Base-by-base conservation (phyloP, 2,329 filamentous ascomycete species). In the Davidsoniella virescens region DNA sequence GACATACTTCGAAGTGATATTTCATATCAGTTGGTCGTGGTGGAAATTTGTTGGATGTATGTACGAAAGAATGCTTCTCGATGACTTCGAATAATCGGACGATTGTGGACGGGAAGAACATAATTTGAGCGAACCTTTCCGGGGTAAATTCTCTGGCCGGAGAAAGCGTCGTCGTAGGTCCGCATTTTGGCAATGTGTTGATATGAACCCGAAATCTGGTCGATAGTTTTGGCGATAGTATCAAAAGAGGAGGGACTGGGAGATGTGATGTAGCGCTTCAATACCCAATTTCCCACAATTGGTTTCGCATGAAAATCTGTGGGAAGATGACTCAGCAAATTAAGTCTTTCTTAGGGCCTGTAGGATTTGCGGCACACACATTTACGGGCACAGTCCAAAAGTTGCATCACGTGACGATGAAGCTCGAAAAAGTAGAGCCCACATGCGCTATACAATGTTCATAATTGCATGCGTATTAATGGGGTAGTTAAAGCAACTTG, bases 161-260 rank as follows among this genome's bases (percentile, higher is more conserved):
- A 78, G 70, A 79, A 79, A 59, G 68, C 66, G 67, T 79, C 75
- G 68, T 79, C 75, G 75, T 79, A 79, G 65, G 74, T 77, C 68
- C 75, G 74, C 75, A 79, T 79, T 65, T 68, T 77, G 65, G 18
- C 47, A 18, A 36, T 52, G 42, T 46, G 40, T 52, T 36, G 64
- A 67, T 64, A 66, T 65, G 64, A 60, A 62, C 58, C 61, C 60
- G 59, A 62, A 60, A 64, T 61, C 64, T 67, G 65, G 60, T 63
- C 61, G 61, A 62, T 61, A 58, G 58, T 60, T 63, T 63, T 63
- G 62, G 58, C 60, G 59, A 62, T 64, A 60, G 57, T 60, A 59
- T 62, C 61, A 61, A 60, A 60, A 60, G 60, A 62, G 56, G 55
- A 49, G 50, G 29, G 51, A 46, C 51, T 50, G 43, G 51, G 46